Base-by-base conservation (phyloP, 306 rosid species). In the Prunus davidiana region DNA sequence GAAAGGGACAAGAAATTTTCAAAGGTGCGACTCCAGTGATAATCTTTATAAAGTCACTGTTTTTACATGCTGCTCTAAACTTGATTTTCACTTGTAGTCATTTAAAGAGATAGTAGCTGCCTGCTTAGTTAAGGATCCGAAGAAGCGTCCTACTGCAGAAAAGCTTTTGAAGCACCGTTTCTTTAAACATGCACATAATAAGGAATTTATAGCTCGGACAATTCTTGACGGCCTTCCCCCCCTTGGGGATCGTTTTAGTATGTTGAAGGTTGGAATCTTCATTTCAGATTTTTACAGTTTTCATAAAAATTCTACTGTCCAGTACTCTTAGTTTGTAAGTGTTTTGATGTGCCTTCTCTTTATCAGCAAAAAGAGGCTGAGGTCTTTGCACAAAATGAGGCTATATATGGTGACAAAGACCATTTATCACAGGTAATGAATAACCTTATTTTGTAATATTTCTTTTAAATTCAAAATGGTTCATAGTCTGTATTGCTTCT, bases 41-140 rank as follows among this genome's bases (percentile, higher is more conserved):
- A 77, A 66, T 54, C 24, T 24, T 34, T 38, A 11, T 34, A 11
- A 20, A 13, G 12, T 71, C 12, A 43, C 22, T 16, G 6, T 66
- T 65, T 69, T 12, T 18, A 8, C 4, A 49, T 8, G 14, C 27
- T 73, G 34, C 20, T 51, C 72, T 69, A 41, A 81, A 27, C 27
- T 19, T 20, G 60, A 57, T 55, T 12, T 52, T 52, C 75, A 49
- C 80, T 74, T 71, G 72, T 81, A 94, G 98, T 84, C 96, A 45
- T 91, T 94, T 84, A 94, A 90, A 80, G 96, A 94, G 80, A 64
- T 94, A 79, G 96, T 94, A 24, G 94, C 93, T 51, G 84, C 87
- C 71, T 94, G 98, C 91, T 84, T 94, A 79, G 96, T 94, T 67
- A 94, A 94, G 91, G 98, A 94, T 83, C 98, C 96, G 57, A 90